Evolutionary conservation across 306 rosid species (phyloP).

Genomic region (Rosa chinensis): DNA sequence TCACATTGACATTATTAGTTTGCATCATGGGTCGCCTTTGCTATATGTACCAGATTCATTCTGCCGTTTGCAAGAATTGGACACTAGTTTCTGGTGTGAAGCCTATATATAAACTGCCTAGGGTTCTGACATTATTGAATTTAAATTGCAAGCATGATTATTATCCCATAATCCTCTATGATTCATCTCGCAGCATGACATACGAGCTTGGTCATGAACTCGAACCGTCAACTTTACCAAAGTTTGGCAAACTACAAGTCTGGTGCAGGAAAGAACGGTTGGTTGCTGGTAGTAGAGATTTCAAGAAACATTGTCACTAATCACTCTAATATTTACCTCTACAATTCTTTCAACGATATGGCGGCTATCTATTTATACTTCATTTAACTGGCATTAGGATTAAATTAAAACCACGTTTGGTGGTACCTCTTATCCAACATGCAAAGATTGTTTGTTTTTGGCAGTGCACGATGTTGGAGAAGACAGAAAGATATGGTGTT

Average conservation of each 20-base stretch:
- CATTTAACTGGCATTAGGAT: no score
- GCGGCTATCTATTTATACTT: no score
- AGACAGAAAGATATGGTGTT: no score
- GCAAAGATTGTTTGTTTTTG: no score
- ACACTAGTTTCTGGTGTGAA: not conserved
- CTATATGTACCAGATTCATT: not conserved
- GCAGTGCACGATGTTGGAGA: no score
- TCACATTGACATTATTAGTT: constrained; percentile 1
- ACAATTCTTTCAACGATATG: no score
- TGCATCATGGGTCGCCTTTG: not conserved
- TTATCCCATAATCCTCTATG: not conserved
- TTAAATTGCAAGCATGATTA: not conserved
- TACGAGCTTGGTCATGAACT: constrained; percentile 4
- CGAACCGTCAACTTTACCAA: not conserved
- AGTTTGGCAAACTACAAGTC: not conserved
- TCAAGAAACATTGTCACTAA: no score
- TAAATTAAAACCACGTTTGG: no score
- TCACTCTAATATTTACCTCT: no score
- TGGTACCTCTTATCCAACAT: no score
- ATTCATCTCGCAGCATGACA: not conserved
- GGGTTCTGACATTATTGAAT: not conserved
- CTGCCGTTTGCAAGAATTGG: constrained; percentile 20
- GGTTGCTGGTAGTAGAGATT: not conserved
- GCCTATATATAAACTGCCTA: constrained; percentile 7
- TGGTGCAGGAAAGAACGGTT: constrained; percentile 2